A percentile compares a stretch with the other conserved stretches of the same genome.
phyloP scores from a whole-genome alignment of 75 land plant species.

The Cupressus sempervirens region DNA sequence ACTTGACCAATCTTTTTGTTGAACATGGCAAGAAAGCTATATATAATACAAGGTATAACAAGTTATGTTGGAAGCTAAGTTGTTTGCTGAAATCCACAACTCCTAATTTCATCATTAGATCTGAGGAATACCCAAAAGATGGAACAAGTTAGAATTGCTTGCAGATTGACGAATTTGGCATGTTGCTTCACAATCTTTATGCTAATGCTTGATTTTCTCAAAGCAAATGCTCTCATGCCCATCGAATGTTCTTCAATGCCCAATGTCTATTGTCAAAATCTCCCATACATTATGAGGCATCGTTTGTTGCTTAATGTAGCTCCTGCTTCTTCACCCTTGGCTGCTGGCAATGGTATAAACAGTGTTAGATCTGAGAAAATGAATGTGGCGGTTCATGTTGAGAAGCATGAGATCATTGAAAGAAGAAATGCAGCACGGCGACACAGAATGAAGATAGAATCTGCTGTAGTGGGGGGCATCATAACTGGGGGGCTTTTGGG shows the following conservation, averaged over 20 bases:
- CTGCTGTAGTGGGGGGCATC: neutral
- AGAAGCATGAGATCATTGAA: neutral
- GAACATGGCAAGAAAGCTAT: neutral
- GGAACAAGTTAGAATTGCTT: neutral
- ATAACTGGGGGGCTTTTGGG: neutral
- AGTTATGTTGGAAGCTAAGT: too few species aligned
- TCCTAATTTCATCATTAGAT: neutral
- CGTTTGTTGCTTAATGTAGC: neutral
- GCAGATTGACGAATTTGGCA: neutral
- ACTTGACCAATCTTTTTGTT: neutral
- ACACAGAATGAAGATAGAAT: conserved; percentile 14
- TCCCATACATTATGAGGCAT: neutral
- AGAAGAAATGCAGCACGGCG: neutral
- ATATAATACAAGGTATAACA: neutral
- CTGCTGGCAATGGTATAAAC: too few species aligned
- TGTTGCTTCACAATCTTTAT: neutral
- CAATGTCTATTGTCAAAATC: neutral
- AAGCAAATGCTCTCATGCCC: neutral
- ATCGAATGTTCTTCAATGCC: neutral
- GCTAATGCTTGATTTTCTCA: neutral
- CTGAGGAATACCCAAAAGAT: neutral
- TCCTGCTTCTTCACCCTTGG: neutral
- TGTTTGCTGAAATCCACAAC: neutral
- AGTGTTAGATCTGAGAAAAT: neutral
- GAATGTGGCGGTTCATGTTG: neutral